Evolutionary conservation across 345 rosid genomes (phyloP).

Genomic region (Garcia nutans): DNA sequence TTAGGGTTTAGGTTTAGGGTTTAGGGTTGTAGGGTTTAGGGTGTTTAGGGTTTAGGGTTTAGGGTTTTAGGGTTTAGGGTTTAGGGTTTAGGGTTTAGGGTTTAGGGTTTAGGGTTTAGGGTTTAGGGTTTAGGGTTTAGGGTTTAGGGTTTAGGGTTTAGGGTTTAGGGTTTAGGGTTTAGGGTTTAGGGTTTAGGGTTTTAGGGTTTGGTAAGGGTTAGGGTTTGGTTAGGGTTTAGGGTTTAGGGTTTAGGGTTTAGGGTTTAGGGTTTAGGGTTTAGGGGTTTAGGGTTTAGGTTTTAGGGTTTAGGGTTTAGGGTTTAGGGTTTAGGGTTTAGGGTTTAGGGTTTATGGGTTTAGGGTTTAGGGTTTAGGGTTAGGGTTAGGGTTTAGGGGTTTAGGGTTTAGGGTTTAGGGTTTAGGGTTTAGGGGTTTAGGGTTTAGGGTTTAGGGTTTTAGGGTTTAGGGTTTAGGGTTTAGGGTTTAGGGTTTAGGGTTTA

Average conservation of each 20-base stretch:
- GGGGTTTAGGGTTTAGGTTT: constrained; percentile 22
- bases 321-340: constrained; percentile 17
- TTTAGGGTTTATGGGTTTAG: constrained; percentile 5
- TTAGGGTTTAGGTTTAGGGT: constrained; percentile 2
- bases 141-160: constrained; percentile 7
- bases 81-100: constrained; percentile 9
- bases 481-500: too few relatives aligned
- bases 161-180: constrained; percentile 21
- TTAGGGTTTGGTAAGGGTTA: constrained; percentile 11
- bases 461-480: constrained; percentile 8
- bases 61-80: constrained; percentile 12
- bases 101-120: constrained; percentile 16
- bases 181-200: constrained; percentile 22
- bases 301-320: constrained; percentile 7
- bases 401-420: not conserved
- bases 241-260: constrained; percentile 18
- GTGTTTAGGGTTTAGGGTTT: too few relatives aligned
- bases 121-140: constrained; percentile 26
- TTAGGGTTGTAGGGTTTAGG: too few relatives aligned
- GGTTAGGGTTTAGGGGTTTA: not conserved
- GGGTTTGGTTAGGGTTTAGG: constrained; percentile 12
- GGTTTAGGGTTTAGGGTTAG: too few relatives aligned
- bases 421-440: constrained; percentile 18
- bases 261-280: too few relatives aligned
- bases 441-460: constrained; percentile 17